Evolutionary conservation across 2,329 filamentous ascomycete species (phyloP).

Genomic region (Grosmannia penicillata): DNA sequence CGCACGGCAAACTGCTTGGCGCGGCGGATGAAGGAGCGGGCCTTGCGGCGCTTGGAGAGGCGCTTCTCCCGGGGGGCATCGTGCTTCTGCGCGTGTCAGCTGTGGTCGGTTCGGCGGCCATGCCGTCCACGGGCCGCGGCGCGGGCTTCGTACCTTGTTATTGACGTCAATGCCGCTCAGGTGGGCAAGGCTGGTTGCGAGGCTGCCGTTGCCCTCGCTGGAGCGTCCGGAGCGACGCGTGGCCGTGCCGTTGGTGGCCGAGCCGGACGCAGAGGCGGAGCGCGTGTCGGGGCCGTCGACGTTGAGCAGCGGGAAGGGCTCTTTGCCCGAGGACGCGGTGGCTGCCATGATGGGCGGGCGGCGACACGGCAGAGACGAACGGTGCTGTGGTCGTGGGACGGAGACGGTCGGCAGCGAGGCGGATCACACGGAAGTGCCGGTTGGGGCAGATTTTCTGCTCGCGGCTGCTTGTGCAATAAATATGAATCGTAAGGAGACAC

Average conservation of each 20-base stretch:
- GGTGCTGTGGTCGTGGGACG: too few species aligned
- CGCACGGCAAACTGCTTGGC: conserved; percentile 35
- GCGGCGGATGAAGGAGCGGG: conserved; percentile 37
- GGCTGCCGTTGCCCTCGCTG: conserved; percentile 35
- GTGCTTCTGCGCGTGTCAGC: conserved; percentile 3
- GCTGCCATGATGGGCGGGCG: neutral
- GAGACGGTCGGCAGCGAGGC: too few species aligned
- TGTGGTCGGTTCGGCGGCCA: neutral
- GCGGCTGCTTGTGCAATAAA: too few species aligned
- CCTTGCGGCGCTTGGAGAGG: conserved; percentile 39
- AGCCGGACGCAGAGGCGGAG: conserved; percentile 25
- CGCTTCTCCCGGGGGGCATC: conserved; percentile 20
- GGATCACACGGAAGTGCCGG: too few species aligned
- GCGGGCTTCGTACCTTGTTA: conserved; percentile 6
- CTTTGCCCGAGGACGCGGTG: conserved; percentile 19
- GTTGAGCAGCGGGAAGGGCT: conserved; percentile 41
- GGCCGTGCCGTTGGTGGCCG: conserved; percentile 11
- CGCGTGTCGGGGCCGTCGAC: conserved; percentile 18
- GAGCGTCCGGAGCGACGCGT: conserved; percentile 39
- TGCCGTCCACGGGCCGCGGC: too few species aligned
- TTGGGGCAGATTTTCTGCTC: too few species aligned
- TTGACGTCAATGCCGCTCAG: conserved; percentile 14
- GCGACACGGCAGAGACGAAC: too few species aligned
- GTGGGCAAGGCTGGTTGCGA: conserved; percentile 36
- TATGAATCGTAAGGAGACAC: too few species aligned